Conservation (phyloP, 495 filamentous ascomycete species). For the Aspergillus diversus region DNA sequence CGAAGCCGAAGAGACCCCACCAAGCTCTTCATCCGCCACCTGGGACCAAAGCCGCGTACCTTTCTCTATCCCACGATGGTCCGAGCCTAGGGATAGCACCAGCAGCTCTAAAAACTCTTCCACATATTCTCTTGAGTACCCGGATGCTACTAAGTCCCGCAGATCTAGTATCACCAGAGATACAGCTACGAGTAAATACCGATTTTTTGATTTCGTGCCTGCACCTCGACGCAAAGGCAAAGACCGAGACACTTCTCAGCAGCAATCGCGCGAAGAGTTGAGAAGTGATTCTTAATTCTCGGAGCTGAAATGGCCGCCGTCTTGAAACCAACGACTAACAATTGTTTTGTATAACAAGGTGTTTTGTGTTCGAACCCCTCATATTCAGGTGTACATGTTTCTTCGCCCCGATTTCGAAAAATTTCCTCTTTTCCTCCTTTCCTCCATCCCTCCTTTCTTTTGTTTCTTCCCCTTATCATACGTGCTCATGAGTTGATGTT, state of each 20-base stretch:
- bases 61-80: conserved; percentile 47
- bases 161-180: conserved; percentile 50
- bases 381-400: conserved; percentile 32
- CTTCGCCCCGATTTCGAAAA: conserved; percentile 5
- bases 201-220: conserved; percentile 53
- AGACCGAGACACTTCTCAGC: conserved; percentile 46
- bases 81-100: conserved; percentile 51
- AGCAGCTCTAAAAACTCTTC: conserved; percentile 54
- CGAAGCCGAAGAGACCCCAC: conserved; percentile 52
- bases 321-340: conserved; percentile 10
- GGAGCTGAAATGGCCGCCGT: conserved; percentile 4
- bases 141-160: conserved; percentile 45
- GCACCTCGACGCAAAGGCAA: conserved; percentile 48
- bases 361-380: conserved; percentile 17
- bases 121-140: conserved; percentile 49
- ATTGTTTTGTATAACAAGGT: conserved; percentile 30
- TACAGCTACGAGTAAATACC: conserved; percentile 47
- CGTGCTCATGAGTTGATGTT: conserved; percentile 43
- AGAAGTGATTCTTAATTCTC: conserved; percentile 39
- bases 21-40: conserved; percentile 55
- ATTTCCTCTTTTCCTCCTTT: conserved; percentile 15
- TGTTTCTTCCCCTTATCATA: conserved; percentile 13
- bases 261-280: conserved; percentile 43
- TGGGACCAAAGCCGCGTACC: conserved; percentile 53
- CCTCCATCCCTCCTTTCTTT: background rate